Evolutionary conservation across 208 protist species (phyloP), one percentile per base, ranked within the genome.

Genomic region (Angomonas deanei): DNA sequence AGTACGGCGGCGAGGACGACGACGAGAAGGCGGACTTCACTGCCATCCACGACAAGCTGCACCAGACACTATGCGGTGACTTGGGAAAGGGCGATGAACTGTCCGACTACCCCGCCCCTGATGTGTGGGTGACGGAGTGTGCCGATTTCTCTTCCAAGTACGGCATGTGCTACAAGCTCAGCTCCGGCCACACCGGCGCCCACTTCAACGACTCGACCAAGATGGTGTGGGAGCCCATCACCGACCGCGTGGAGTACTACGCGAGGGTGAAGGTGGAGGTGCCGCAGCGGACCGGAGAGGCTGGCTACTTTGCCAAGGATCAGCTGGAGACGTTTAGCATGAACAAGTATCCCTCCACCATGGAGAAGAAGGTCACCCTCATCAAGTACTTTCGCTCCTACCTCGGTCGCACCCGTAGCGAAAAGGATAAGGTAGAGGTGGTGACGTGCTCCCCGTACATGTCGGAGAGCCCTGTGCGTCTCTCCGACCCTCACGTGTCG

Each of bases 201-300:
- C 86, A 96, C 74, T 99, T 98, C 80, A 99, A 99, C 80, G 98
- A 99, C 82, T 76, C 70, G 19, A 98, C 96, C 6, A 98, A 97
- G 72, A 97, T 99, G 39, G 77, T 98, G 27, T 92, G 94, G 76
- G 75, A 92, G 68, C 64, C 80, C 26, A 79, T 82, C 32, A 80
- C 70, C 38, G 78, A 72, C 34, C 75, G 77, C 17, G 79, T 93
- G 26, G 86, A 94, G 74, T 97, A 97, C 65, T 86, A 85, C 56
- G 70, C 74, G 27, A 66, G 78, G 4, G 70, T 87, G 32, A 85
- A 93, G 71, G 68, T 76, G 5, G 71, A 82, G 59, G 68, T 89
- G 47, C 66, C 76, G 15, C 58, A 65, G 53, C 59, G 55, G 36
- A 66, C 6, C 36, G 61, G 64, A 24, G 60, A 72, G 47, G 34